Base-by-base conservation (phyloP, 176 grass and related monocot genomes). In the Poa annua region DNA sequence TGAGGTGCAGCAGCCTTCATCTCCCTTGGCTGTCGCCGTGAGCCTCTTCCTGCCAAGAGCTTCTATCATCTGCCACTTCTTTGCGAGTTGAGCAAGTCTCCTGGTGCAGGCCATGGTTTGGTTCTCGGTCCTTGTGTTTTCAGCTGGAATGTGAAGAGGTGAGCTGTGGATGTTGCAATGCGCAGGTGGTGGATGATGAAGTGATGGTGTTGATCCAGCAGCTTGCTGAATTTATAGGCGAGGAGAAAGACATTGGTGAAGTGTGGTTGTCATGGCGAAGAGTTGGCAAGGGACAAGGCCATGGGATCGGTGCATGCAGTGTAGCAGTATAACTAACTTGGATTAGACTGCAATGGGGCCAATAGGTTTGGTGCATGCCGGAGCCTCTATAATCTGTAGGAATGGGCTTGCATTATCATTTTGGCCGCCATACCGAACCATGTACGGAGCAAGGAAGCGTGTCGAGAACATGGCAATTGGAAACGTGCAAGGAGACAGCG, bases 31-130 rank as follows among this genome's bases (percentile, higher is more conserved):
- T 1, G 5, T 12, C 44, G 8, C 44, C 11, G 44, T 47, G 44
- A 85, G 12, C 73, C 81, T 47, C 76, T 86, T 90, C 69, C 88
- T 80, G 0, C 69, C 39, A 4, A 90, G 44, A 0, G 60, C 9
- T 6, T 60, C 75, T 21, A 80, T 60, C 19, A 25, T 73, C 35
- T 72, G 72, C 79, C 79, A 86, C 45, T 59, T 87, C 50, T 51
- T 78, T 0, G 78, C 39, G 35, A 88, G 10, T 3, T 85, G 81
- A 55, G 71, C 53, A 0, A 85, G 24, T 82, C 62, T 69, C 53
- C 71, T 82, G 54, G 88, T 41, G 5, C 52, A 69, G 33, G 70
- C 35, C 77, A 85, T 76, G 33, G 64, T 35, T 65, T 53, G 16
- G 47, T 49, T 49, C 47, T 49, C 13, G 47, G 47, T 49, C 12